Percentiles rank a stretch among this genome's conserved stretches.
Evolutionary conservation across 352 stramenopile species (phyloP).

Genomic region (Pythium grandisporangium): DNA sequence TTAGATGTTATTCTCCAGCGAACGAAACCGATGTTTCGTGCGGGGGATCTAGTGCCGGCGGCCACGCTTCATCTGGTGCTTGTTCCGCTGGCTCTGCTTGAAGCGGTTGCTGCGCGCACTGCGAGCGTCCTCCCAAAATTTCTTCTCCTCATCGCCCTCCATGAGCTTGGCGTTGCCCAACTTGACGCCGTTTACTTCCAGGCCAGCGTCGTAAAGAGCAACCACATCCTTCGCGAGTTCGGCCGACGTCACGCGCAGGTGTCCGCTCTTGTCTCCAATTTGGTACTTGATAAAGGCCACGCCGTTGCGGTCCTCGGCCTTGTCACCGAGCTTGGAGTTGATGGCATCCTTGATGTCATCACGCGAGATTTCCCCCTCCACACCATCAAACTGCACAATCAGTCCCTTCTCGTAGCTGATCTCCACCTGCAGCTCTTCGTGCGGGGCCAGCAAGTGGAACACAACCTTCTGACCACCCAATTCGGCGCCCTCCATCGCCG

Average conservation of each 20-base stretch:
- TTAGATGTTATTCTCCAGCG: too few relatives aligned
- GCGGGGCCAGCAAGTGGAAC: constrained; percentile 65
- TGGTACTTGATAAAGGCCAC: constrained; percentile 86
- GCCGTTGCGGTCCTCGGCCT: constrained; percentile 40
- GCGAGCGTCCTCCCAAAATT: constrained; percentile 78
- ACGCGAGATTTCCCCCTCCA: constrained; percentile 71
- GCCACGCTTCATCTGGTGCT: constrained; percentile 29
- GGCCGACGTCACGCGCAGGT: constrained; percentile 48
- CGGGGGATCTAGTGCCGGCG: constrained; percentile 22
- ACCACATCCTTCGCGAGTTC: constrained; percentile 60
- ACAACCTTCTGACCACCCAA: constrained; percentile 67
- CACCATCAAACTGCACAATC: constrained; percentile 76
- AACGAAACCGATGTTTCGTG: constrained; percentile 3
- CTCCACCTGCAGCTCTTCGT: constrained; percentile 66
- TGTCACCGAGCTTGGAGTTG: constrained; percentile 74
- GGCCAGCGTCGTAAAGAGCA: constrained; percentile 43
- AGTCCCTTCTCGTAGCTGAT: constrained; percentile 78
- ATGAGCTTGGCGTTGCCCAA: constrained; percentile 44
- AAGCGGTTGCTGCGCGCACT: constrained; percentile 66
- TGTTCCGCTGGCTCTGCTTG: constrained; percentile 72
- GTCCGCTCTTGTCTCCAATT: constrained; percentile 58
- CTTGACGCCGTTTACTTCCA: constrained; percentile 66
- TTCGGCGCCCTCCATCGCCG: constrained; percentile 36
- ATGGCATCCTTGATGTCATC: constrained; percentile 84
- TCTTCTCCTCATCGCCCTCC: constrained; percentile 73